These are phyloP conservation scores for Penstemon barbatus DNA, from an alignment of 257 asterid species.

Conservation along the genomic window DNA sequence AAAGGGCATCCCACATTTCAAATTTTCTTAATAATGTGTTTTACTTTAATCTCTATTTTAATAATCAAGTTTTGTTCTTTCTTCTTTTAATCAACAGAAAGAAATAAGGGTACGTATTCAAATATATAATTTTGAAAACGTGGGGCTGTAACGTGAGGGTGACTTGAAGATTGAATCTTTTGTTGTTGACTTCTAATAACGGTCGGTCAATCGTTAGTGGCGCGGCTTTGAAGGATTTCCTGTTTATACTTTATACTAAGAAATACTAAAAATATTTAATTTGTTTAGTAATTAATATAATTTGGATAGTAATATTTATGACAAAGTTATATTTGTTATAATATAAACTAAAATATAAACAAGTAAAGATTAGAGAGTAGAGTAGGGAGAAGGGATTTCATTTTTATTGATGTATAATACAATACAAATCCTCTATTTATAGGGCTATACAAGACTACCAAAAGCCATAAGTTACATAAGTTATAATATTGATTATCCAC, in stretches of 20 bases:
- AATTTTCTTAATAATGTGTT: not conserved
- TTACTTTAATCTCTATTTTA: conserved; percentile 2
- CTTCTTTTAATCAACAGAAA: conserved; percentile 1
- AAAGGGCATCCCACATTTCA: conserved; percentile 22
- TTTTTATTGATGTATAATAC: no score
- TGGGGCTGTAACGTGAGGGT: conserved; percentile 44
- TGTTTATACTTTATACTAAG: not conserved
- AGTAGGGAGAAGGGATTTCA: no score
- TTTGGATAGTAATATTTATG: not conserved
- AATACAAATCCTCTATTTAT: no score
- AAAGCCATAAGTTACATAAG: no score
- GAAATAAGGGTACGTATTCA: conserved; percentile 26
- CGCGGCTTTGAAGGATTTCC: conserved; percentile 36
- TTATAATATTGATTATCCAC: no score
- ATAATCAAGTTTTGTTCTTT: conserved; percentile 15
- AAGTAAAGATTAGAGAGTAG: no score
- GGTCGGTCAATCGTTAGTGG: conserved; percentile 39
- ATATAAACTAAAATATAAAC: no score
- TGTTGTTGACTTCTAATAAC: conserved; percentile 29
- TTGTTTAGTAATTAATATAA: not conserved
- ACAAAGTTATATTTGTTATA: no score
- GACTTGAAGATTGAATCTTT: conserved; percentile 46
- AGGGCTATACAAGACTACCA: no score
- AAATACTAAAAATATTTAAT: no score
- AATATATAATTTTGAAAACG: conserved; percentile 7